Conservation (phyloP, 208 protist species). For the Wallacemonas sp. region DNA sequence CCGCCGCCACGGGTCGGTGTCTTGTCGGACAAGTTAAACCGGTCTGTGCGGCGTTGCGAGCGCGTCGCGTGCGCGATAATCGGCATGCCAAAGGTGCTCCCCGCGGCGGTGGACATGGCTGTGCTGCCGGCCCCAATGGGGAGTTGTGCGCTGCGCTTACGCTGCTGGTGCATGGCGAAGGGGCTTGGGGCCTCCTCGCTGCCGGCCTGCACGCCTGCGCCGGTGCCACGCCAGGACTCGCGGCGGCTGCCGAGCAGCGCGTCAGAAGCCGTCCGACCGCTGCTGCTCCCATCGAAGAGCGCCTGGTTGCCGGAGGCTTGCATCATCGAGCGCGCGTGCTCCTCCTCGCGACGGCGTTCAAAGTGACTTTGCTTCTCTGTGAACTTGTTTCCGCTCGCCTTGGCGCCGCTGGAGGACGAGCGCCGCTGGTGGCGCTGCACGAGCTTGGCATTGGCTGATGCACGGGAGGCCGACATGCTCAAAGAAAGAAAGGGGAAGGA, state of each 20-base stretch:
- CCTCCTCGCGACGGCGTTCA: conserved; percentile 73
- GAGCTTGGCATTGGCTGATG: conserved; percentile 52
- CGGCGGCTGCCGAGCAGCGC: not conserved
- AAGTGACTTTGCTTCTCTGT: conserved; percentile 80
- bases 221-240: conserved; percentile 13
- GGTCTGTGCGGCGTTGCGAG: conserved; percentile 34
- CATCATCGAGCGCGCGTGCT: conserved; percentile 39
- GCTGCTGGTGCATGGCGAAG: conserved; percentile 21
- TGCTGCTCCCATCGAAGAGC: conserved; percentile 15
- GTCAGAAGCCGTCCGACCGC: conserved; percentile 11
- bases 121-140: conserved; percentile 9
- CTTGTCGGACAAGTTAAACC: conserved; percentile 34
- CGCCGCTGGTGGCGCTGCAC: conserved; percentile 48
- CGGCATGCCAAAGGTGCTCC: conserved; percentile 23
- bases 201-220: conserved; percentile 13
- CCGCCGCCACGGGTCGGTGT: not conserved
- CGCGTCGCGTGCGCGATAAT: conserved; percentile 26
- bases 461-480: conserved; percentile 39
- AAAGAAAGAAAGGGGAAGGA: conserved; percentile 9
- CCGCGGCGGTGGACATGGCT: conserved; percentile 16
- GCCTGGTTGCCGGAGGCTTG: conserved; percentile 17
- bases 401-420: conserved; percentile 38
- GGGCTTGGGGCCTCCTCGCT: conserved; percentile 31
- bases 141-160: conserved; percentile 9
- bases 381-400: conserved; percentile 55